These are phyloP conservation scores for Malania oleifera DNA, from an alignment of 164 flowering plant species.

Conservation along the genomic window DNA sequence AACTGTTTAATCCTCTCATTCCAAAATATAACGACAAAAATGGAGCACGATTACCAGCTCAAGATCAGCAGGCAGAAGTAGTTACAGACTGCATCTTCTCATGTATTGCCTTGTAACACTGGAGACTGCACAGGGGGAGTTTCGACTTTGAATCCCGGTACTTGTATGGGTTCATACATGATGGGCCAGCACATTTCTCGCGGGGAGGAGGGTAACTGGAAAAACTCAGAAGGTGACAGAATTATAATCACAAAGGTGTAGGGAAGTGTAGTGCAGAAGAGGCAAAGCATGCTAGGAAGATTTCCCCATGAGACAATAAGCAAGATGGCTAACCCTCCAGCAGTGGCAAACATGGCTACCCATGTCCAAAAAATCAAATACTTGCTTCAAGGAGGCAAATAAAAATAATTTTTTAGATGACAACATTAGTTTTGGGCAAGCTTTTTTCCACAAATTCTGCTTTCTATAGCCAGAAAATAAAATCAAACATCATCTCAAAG, in stretches of 20 bases:
- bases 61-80: constrained; percentile 33
- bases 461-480: no score
- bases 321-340: no score
- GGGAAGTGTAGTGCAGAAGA: not conserved
- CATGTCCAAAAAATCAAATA: no score
- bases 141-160: constrained; percentile 75
- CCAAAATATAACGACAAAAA: not conserved
- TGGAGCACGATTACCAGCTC: no score
- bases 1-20: not conserved
- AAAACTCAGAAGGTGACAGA: not conserved
- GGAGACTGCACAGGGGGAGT: constrained; percentile 73
- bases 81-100: constrained; percentile 25
- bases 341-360: no score
- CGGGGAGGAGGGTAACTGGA: constrained; percentile 77
- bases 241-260: not conserved
- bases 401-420: no score
- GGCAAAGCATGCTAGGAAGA: not conserved
- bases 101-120: constrained; percentile 63
- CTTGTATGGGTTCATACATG: constrained; percentile 57
- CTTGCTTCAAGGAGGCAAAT: no score
- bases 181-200: constrained; percentile 70
- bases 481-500: no score
- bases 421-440: no score
- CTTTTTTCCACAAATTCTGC: no score
- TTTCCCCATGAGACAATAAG: no score